phyloP scores from a whole-genome alignment of 257 asterid species.

The Anisodus acutangulus region DNA sequence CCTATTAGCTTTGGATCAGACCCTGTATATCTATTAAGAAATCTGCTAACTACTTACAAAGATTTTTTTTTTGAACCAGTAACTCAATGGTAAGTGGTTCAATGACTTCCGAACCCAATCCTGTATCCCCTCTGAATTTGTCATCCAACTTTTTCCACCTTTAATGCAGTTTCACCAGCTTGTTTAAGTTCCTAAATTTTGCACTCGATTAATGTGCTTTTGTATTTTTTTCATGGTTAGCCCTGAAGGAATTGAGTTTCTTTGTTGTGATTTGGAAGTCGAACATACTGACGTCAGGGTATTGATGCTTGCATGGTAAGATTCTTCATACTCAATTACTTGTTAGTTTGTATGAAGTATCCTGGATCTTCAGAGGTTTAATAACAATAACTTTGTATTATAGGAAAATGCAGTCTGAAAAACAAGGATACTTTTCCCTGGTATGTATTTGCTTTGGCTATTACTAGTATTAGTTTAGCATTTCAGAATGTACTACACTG shows the following conservation, averaged over 20 bases:
- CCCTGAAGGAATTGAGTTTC: conserved; percentile 79
- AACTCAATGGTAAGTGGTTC: background rate
- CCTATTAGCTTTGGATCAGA: background rate
- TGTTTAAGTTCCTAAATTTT: conserved; percentile 15
- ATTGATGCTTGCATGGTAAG: conserved; percentile 90
- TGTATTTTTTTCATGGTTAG: conserved; percentile 45
- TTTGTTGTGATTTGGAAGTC: conserved; percentile 84
- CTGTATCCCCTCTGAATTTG: background rate
- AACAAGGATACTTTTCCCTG: conserved; percentile 82
- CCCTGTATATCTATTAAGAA: background rate
- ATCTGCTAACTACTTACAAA: background rate
- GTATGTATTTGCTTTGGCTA: conserved; percentile 44
- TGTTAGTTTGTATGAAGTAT: conserved; percentile 20
- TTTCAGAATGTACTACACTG: background rate
- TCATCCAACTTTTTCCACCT: background rate
- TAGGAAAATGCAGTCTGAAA: conserved; percentile 95
- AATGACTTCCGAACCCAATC: background rate
- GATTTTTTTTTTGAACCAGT: background rate
- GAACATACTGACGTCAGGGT: conserved; percentile 77
- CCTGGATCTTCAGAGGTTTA: conserved; percentile 33
- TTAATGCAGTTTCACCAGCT: background rate
- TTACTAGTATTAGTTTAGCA: background rate
- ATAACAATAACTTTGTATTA: conserved; percentile 30
- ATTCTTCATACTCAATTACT: conserved; percentile 8
- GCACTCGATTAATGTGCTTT: background rate